These are phyloP conservation scores for Pugionium dolabratum DNA, from an alignment of 345 rosid species.

Conservation along the genomic window DNA sequence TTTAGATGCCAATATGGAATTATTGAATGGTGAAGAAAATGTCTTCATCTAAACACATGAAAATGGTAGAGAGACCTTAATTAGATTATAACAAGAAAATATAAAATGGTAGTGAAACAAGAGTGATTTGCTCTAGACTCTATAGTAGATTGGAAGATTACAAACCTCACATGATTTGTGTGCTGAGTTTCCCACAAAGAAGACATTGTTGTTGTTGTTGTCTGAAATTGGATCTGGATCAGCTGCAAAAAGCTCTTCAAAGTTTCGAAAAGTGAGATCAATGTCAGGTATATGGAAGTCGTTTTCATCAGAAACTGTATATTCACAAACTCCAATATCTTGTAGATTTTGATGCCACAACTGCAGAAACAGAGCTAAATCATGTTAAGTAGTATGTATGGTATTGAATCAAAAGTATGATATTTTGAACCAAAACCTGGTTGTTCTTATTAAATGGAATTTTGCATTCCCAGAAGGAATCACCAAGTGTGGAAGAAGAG, in stretches of 20 bases:
- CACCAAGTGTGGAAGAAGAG: conserved; percentile 49
- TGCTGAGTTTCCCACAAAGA: not conserved
- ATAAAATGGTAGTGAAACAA: no score
- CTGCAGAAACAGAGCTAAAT: conserved; percentile 44
- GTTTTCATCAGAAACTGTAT: conserved; percentile 49
- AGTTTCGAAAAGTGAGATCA: conserved; percentile 67
- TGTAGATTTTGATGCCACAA: conserved; percentile 80
- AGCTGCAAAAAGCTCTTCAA: conserved; percentile 76
- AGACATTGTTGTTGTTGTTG: not conserved
- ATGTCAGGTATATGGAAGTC: conserved; percentile 79
- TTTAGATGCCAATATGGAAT: conserved; percentile 34
- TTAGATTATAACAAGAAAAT: not conserved
- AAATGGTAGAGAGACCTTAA: not conserved
- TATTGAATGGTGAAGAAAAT: conserved; percentile 33
- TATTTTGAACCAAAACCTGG: conserved; percentile 36
- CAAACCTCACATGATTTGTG: conserved; percentile 40
- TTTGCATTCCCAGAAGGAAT: conserved; percentile 66
- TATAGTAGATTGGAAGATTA: not conserved
- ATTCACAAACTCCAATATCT: conserved; percentile 88
- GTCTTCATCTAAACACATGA: conserved; percentile 31
- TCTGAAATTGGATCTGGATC: conserved; percentile 50
- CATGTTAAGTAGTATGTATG: conserved; percentile 36
- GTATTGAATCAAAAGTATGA: not conserved
- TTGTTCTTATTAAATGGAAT: not conserved
- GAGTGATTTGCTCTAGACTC: no score